These are phyloP conservation scores for Ustilago lituana DNA, from an alignment of 1,284 basidiomycete species.

Conservation along the genomic window DNA sequence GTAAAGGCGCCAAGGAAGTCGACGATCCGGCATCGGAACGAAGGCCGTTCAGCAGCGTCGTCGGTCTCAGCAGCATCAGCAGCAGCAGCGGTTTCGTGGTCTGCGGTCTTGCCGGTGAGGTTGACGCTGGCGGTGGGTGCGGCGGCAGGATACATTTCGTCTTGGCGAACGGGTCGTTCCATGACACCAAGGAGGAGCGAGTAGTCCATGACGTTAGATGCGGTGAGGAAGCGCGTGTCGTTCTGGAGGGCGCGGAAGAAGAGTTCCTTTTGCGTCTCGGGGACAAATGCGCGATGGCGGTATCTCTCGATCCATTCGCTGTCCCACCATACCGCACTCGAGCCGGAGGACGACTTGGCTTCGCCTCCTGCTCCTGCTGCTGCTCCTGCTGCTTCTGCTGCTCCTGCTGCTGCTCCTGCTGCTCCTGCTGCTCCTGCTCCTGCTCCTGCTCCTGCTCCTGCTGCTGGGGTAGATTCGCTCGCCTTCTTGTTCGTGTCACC, in stretches of 20 bases:
- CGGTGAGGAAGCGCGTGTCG: conserved; percentile 57
- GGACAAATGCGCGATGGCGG: conserved; percentile 49
- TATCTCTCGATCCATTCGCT: conserved; percentile 52
- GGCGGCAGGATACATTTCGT: conserved; percentile 40
- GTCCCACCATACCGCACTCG: conserved; percentile 51
- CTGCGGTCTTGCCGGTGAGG: background rate
- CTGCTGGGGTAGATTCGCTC: conserved; percentile 1
- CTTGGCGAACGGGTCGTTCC: conserved; percentile 34
- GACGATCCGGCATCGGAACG: conserved; percentile 54
- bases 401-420: no score
- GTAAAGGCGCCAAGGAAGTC: conserved; percentile 63
- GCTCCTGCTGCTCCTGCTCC: no score
- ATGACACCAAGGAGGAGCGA: conserved; percentile 60
- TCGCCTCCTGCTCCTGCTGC: no score
- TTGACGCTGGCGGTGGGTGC: conserved; percentile 7
- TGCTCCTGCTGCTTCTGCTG: no score
- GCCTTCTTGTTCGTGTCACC: conserved; percentile 1
- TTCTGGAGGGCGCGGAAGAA: conserved; percentile 54
- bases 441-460: no score
- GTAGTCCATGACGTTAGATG: conserved; percentile 63
- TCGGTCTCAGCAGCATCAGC: conserved; percentile 11
- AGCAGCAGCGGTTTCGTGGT: background rate
- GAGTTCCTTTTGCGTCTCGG: conserved; percentile 50
- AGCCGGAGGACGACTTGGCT: conserved; percentile 12
- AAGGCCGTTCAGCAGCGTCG: conserved; percentile 22